These are phyloP conservation scores for Xanthoconium separans DNA, from an alignment of 1,284 basidiomycete species.

Conservation along the genomic window DNA sequence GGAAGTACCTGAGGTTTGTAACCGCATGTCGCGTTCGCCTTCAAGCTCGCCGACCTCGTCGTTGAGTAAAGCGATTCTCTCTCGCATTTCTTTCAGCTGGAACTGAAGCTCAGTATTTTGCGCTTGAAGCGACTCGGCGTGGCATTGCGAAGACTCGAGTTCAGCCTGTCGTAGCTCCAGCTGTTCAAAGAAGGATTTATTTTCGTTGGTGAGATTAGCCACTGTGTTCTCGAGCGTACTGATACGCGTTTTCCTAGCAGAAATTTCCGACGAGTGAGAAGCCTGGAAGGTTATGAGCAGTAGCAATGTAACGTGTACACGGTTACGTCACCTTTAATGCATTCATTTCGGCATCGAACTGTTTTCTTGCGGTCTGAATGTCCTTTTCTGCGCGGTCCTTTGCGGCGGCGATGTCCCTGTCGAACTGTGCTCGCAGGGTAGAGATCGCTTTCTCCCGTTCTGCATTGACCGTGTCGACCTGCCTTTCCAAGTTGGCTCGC, in stretches of 20 bases:
- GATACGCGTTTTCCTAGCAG: conserved; percentile 62
- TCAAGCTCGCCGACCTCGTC: conserved; percentile 72
- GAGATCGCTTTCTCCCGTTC: conserved; percentile 73
- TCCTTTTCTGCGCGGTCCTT: conserved; percentile 79
- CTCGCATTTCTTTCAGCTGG: conserved; percentile 77
- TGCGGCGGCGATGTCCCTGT: conserved; percentile 64
- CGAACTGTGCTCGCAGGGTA: conserved; percentile 70
- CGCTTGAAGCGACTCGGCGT: conserved; percentile 71
- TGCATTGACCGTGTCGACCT: conserved; percentile 56
- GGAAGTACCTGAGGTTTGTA: conserved; percentile 47
- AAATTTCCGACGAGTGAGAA: conserved; percentile 66
- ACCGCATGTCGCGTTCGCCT: conserved; percentile 51
- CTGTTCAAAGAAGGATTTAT: conserved; percentile 78
- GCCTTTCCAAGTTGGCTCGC: conserved; percentile 51
- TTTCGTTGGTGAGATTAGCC: conserved; percentile 66
- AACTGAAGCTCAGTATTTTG: conserved; percentile 83
- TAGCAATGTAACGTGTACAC: background rate
- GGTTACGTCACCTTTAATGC: conserved; percentile 62
- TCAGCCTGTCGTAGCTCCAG: conserved; percentile 86
- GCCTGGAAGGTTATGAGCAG: conserved; percentile 44
- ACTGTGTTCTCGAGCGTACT: conserved; percentile 69
- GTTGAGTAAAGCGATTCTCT: conserved; percentile 65
- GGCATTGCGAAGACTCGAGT: conserved; percentile 75
- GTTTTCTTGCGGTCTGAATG: conserved; percentile 57
- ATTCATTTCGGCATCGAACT: conserved; percentile 76